Percentiles rank a stretch among this genome's conserved stretches.
Conservation (phyloP, 345 rosid species). For the Kernera saxatilis region DNA sequence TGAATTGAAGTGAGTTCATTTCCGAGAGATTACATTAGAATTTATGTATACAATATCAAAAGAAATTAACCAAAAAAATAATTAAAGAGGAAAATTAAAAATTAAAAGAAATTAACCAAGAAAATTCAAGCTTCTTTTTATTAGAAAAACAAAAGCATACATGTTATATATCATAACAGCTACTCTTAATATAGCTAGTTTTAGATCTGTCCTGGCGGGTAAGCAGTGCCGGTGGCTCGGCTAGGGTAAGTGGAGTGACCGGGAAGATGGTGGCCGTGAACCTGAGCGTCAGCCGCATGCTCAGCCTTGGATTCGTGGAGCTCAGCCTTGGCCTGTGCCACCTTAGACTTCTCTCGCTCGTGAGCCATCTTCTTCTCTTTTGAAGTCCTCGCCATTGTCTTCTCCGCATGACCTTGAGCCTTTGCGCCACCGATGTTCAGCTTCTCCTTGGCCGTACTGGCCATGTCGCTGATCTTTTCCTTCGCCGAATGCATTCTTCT, state of each 20-base stretch:
- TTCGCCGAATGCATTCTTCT: conserved; percentile 50
- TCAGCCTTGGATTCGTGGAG: conserved; percentile 63
- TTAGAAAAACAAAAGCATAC: not conserved
- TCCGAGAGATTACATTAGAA: not conserved
- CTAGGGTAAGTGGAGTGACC: conserved; percentile 27
- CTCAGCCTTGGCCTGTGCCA: conserved; percentile 62
- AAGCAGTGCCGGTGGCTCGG: conserved; percentile 15
- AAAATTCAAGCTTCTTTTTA: not conserved
- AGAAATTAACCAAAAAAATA: not conserved
- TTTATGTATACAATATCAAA: not conserved
- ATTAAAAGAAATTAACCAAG: not conserved
- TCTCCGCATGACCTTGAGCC: conserved; percentile 54
- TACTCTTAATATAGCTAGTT: not conserved
- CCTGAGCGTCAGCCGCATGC: conserved; percentile 40
- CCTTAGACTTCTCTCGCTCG: conserved; percentile 56
- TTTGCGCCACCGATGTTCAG: conserved; percentile 45
- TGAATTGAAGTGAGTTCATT: too few relatives aligned
- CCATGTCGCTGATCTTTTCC: conserved; percentile 57
- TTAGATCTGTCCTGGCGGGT: conserved; percentile 26
- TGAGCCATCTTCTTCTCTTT: conserved; percentile 56
- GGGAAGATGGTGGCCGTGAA: conserved; percentile 33
- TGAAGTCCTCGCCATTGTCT: conserved; percentile 41
- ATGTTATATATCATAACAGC: not conserved
- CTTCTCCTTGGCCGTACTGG: conserved; percentile 63
- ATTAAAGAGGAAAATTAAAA: too few relatives aligned